Evolutionary conservation across 768 basidiomycete genomes (phyloP), one percentile per base, ranked within the genome.

Genomic region (Pleurotus giganteus): DNA sequence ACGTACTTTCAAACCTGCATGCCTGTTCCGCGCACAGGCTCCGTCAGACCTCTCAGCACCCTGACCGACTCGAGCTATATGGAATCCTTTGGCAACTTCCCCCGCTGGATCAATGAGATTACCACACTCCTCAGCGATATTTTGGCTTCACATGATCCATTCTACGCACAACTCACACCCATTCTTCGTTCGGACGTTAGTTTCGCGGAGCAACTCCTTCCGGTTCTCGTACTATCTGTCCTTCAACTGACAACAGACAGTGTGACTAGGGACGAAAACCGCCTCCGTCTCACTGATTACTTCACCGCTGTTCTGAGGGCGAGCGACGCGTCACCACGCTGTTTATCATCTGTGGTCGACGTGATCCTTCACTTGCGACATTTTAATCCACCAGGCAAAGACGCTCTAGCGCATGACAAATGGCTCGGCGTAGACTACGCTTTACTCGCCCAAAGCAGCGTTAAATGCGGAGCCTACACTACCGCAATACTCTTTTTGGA

Each of bases 401-500:
- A 75, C 55, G 68, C 71, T 11, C 63, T 81, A 24, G 78, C 80
- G 1, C 81, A 88, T 60, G 84, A 92, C 65, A 80, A 78, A 57
- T 98, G 97, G 97, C 77, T 99, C 9, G 73, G 80, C 31, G 62
- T 98, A 39, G 85, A 96, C 59, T 91, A 80, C 63, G 65, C 80
- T 1, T 71, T 92, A 4, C 77, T 98, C 21, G 85, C 88, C 8
- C 74, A 74, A 57, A 87, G 83, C 31, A 90, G 95, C 2, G 83
- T 91, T 53, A 66, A 72, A 31, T 94, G 87, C 55, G 90, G 89
- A 0, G 85, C 91, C 6, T 97, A 91, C 66, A 93, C 93, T 3
- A 95, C 95, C 0, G 89, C 92, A 0, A 75, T 98, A 21, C 76
- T 98, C 24, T 96, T 95, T 65, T 74, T 97, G 29, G 96, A 98